phyloP scores from a whole-genome alignment of 805 yeast species.

The Huiozyma sinensis region DNA sequence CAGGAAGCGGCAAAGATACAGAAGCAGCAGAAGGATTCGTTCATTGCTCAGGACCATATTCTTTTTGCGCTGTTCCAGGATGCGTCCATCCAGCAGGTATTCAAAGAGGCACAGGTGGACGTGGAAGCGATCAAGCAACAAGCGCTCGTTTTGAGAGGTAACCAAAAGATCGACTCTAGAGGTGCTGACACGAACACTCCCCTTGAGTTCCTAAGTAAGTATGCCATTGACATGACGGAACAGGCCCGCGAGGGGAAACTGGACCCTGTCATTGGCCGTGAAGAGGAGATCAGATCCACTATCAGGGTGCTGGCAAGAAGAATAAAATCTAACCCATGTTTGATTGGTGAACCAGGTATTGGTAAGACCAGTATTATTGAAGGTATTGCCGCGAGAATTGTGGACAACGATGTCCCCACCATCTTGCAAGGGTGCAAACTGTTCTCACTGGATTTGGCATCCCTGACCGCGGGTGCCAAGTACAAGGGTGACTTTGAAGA shows the following conservation, averaged over 20 bases:
- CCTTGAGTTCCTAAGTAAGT: constrained; percentile 75
- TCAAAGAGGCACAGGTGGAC: constrained; percentile 63
- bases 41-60: constrained; percentile 89
- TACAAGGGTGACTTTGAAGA: constrained; percentile 98
- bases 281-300: constrained; percentile 93
- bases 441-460: constrained; percentile 87
- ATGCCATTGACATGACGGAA: constrained; percentile 89
- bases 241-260: constrained; percentile 88
- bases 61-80: constrained; percentile 80
- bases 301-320: constrained; percentile 94
- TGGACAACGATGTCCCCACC: constrained; percentile 90
- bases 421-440: constrained; percentile 72
- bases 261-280: constrained; percentile 98
- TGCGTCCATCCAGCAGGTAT: constrained; percentile 50
- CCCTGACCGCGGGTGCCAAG: constrained; percentile 96
- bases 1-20: constrained; percentile 68
- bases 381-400: constrained; percentile 95
- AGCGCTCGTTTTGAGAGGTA: constrained; percentile 74
- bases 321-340: constrained; percentile 90
- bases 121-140: constrained; percentile 67
- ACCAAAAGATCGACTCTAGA: constrained; percentile 83
- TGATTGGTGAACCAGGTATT: constrained; percentile 98
- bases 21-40: constrained; percentile 80
- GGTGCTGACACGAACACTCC: constrained; percentile 84
- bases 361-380: constrained; percentile 98